These are phyloP conservation scores for Penicillium pulvis DNA, from an alignment of 495 filamentous ascomycete genomes.

Conservation along the genomic window DNA sequence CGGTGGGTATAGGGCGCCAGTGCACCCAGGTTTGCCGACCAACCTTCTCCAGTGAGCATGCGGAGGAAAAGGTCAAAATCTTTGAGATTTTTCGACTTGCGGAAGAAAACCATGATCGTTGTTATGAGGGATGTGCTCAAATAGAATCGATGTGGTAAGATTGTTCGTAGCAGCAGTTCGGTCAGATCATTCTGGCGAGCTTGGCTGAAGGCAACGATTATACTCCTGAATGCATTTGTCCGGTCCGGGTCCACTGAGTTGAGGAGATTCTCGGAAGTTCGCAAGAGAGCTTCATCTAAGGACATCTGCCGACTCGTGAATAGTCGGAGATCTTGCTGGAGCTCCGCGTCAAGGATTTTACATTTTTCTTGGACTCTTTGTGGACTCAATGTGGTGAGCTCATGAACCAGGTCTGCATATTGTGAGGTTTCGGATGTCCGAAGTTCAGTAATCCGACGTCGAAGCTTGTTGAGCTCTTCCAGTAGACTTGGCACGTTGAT, in stretches of 20 bases:
- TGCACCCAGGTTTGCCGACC: conserved; percentile 37
- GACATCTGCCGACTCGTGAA: conserved; percentile 37
- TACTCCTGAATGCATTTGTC: conserved; percentile 30
- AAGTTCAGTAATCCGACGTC: conserved; percentile 33
- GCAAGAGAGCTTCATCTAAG: conserved; percentile 39
- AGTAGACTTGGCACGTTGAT: conserved; percentile 38
- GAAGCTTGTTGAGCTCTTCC: conserved; percentile 33
- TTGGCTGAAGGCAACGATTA: conserved; percentile 43
- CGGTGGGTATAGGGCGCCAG: conserved; percentile 28
- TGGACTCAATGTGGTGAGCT: conserved; percentile 16
- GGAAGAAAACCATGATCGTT: conserved; percentile 39
- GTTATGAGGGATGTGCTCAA: conserved; percentile 40
- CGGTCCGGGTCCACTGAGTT: conserved; percentile 42
- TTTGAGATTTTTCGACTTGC: conserved; percentile 47
- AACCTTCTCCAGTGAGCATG: conserved; percentile 42
- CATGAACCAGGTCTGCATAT: conserved; percentile 34
- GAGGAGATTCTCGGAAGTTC: conserved; percentile 39
- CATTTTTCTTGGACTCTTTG: conserved; percentile 19
- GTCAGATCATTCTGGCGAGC: conserved; percentile 46
- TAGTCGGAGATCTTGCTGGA: conserved; percentile 33
- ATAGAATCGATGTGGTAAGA: conserved; percentile 43
- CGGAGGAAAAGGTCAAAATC: conserved; percentile 45
- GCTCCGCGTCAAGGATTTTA: conserved; percentile 30
- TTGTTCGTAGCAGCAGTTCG: conserved; percentile 39
- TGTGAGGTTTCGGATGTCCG: conserved; percentile 22